Base-by-base conservation (phyloP, 2,329 filamentous ascomycete species). In the Sclerotinia sclerotiorum region DNA sequence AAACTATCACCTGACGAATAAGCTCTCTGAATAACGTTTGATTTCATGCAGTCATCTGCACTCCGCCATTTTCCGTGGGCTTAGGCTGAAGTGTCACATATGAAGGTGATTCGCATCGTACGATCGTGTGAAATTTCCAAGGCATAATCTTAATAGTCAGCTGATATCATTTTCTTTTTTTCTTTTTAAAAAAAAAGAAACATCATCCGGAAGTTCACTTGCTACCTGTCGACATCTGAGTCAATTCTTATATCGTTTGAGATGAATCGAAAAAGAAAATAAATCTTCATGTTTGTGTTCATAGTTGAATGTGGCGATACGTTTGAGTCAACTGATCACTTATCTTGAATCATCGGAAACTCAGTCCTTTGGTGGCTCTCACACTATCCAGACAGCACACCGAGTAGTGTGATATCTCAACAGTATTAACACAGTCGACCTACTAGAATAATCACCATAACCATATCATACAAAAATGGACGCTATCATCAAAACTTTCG, bases 401-500 rank as follows among this genome's bases (percentile, higher is more conserved):
- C 32, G 6, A 29, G 19, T 61, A 39, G 29, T 29, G 5, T 0
- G 11, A 7, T 1, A 61, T 62, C 42, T 61, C 19, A 54, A 21
- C 42, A 11, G 24, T 24, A 49, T 49, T 21, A 35, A 35, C 27
- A 11, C 21, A 24, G n/a, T n/a, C 2, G 48, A 11, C n/a, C 27
- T 21, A 39, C 8, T 7, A 24, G 1, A 39, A 51, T 1, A 49
- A 35, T 35, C 6, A 1, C 15, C 21, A 51, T 7, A n/a, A 19
- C 2, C 29, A 62, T 39, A 49, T 61, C 27, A 10, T 21, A 39
- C n/a, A 7, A 49, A 58, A 21, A 66, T 66, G 64, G 54, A 66
- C 5, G 56, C 69, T 32, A 61, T 71, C 13, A 57, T 70, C 56
- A 66, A 56, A 63, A 65, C 56, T 15, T 54, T 71, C n/a, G 70